Evolutionary conservation across 108 stramenopile species (phyloP), one percentile per base, ranked within the genome.

Genomic region (Schizochytrium sp.): DNA sequence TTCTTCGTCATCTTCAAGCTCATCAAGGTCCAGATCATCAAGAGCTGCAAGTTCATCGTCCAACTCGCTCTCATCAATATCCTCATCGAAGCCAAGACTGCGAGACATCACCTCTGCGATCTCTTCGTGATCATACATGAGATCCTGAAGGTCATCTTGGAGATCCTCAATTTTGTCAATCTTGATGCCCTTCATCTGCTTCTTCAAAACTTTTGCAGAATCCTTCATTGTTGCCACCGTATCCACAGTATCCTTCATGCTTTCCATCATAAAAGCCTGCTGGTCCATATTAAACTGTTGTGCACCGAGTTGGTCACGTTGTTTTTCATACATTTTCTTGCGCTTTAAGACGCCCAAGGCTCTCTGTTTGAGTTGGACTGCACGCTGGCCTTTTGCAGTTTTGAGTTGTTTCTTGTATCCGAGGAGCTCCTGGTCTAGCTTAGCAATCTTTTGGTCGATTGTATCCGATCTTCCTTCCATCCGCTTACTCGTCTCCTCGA

Each of bases 231-330:
- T 98, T 2, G 95, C 94, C 13, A 99, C 96, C 8, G 97, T 98
- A 53, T 94, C 89, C 2, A 97, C 93, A 46, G 95, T 97, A 57
- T 97, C 97, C 93, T 97, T 96, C 89, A 97, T 96, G 88, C 95
- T 95, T 64, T 99, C 98, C 89, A 99, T 95, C 28, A 96, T 95
- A 91, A 99, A 99, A 55, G 91, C 83, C 2, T 97, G 96, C 92
- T 98, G 97, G 89, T 99, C 98, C 59, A 99, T 95, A 93, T 98
- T 99, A 92, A 98, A 98, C 94, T 96, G 94, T 89, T 99, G 98
- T 13, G 94, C 96, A 13, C 95, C 95, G 60, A 97, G 90, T 91
- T 96, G 96, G 89, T 99, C 98, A 50, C 98, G 93, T 92, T 99
- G 98, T 83, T 95, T 91, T 91, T 99, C 98, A 92, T 98, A 99